phyloP scores from a whole-genome alignment of 2,329 filamentous ascomycete species.

The Exophiala dermatitidis region DNA sequence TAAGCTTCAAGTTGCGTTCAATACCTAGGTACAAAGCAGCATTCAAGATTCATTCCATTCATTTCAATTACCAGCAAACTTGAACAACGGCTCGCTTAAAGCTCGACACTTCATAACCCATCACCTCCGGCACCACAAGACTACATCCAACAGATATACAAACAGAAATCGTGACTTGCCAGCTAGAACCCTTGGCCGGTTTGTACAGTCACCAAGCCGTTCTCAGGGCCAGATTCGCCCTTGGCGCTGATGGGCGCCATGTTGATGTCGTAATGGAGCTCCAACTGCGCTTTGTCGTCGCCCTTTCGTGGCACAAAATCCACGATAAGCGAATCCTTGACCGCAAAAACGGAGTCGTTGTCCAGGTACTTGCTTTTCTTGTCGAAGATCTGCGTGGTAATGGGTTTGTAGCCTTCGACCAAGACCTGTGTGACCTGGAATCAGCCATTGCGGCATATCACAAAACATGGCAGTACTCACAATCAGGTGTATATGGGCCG shows the following conservation, averaged over 20 bases:
- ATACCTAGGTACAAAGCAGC: too few species aligned
- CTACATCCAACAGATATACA: neutral
- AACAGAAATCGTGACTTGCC: too few species aligned
- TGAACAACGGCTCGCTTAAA: too few species aligned
- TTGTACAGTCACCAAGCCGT: conserved; percentile 39
- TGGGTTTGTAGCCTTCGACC: conserved; percentile 54
- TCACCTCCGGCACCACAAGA: neutral
- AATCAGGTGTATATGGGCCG: conserved; percentile 58
- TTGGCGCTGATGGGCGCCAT: conserved; percentile 30
- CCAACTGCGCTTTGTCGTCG: conserved; percentile 47
- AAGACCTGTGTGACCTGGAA: conserved; percentile 38
- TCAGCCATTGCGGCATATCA: neutral
- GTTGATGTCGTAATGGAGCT: conserved; percentile 49
- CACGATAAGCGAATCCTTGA: conserved; percentile 53
- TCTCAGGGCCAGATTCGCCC: conserved; percentile 39
- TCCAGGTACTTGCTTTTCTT: conserved; percentile 55
- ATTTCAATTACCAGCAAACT: too few species aligned
- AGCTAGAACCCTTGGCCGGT: neutral
- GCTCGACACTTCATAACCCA: too few species aligned
- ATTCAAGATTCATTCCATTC: too few species aligned
- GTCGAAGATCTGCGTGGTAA: conserved; percentile 75
- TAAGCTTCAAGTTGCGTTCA: too few species aligned
- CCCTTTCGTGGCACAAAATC: conserved; percentile 49
- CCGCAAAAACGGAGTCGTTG: conserved; percentile 53
- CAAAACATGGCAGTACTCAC: conserved; percentile 33